These are phyloP conservation scores for Botrytis cinerea DNA, from an alignment of 2,329 filamentous ascomycete genomes.

Conservation along the genomic window DNA sequence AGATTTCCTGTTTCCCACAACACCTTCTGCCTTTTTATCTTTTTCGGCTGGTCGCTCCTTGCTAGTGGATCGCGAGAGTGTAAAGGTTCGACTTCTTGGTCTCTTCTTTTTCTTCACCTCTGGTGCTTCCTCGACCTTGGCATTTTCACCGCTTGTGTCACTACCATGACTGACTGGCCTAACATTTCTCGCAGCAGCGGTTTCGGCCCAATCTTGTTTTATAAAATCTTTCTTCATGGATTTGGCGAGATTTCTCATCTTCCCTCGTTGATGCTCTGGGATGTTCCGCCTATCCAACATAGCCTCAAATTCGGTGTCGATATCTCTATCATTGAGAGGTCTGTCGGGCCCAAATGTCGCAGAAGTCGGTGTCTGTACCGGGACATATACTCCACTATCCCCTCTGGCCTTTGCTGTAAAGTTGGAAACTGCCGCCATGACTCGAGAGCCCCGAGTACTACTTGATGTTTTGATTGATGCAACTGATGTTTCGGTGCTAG, in stretches of 20 bases:
- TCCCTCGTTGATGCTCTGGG: conserved; percentile 88
- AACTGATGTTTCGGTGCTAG: conserved; percentile 35
- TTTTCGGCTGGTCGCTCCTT: conserved; percentile 64
- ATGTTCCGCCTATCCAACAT: conserved; percentile 86
- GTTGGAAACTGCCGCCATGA: conserved; percentile 65
- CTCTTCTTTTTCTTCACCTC: conserved; percentile 53
- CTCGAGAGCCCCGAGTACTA: conserved; percentile 54
- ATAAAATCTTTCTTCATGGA: conserved; percentile 97
- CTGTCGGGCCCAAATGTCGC: conserved; percentile 23
- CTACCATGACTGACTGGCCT: conserved; percentile 47
- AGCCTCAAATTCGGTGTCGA: conserved; percentile 60
- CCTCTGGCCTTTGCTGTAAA: conserved; percentile 56
- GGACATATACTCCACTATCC: conserved; percentile 9
- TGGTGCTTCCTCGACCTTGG: conserved; percentile 42
- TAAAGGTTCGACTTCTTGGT: conserved; percentile 75
- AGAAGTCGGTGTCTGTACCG: conserved; percentile 37
- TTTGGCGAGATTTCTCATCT: conserved; percentile 86
- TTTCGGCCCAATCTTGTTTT: conserved; percentile 79
- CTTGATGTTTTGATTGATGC: conserved; percentile 40
- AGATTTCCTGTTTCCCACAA: conserved; percentile 70
- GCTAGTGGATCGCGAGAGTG: conserved; percentile 46
- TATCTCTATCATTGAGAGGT: conserved; percentile 53
- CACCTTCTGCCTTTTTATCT: conserved; percentile 68
- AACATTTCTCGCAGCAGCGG: conserved; percentile 50
- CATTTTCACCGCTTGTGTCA: conserved; percentile 44